Conservation (phyloP, 495 filamentous ascomycete species). For the Penicillium steckii region DNA sequence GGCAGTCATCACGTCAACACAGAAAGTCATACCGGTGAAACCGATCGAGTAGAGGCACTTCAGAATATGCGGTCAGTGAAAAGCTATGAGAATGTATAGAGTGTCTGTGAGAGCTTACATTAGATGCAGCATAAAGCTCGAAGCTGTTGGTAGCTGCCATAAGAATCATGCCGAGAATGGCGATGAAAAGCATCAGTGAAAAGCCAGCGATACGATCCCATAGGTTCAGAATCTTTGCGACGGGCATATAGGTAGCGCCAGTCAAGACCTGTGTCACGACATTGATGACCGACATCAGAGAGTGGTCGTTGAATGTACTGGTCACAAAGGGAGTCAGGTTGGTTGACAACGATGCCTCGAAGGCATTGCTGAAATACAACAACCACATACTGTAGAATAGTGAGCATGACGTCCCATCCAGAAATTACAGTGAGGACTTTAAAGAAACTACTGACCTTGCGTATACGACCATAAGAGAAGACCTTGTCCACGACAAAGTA, state of each 20-base stretch:
- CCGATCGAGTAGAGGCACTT: slow-evolving; percentile 46
- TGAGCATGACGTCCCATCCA: not conserved
- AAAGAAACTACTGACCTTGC: not conserved
- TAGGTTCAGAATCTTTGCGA: slow-evolving; percentile 66
- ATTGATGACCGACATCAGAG: slow-evolving; percentile 52
- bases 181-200: slow-evolving; percentile 34
- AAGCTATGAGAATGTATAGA: no score
- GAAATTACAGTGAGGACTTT: not conserved
- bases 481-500: slow-evolving; percentile 31
- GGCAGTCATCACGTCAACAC: slow-evolving; percentile 52
- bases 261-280: slow-evolving; percentile 46
- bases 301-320: slow-evolving; percentile 56
- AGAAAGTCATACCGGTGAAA: slow-evolving; percentile 51
- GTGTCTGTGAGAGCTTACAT: slow-evolving; percentile 28
- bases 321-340: slow-evolving; percentile 29
- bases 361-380: slow-evolving; percentile 40
- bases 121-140: slow-evolving; percentile 41
- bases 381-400: slow-evolving; percentile 35
- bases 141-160: slow-evolving; percentile 46
- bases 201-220: slow-evolving; percentile 59
- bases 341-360: slow-evolving; percentile 27
- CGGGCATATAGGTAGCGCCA: slow-evolving; percentile 42
- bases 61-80: not conserved
- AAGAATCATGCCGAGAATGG: slow-evolving; percentile 39
- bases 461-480: slow-evolving; percentile 29